Evolutionary conservation across 108 stramenopile genomes (phyloP).

Genomic region (Cyclotella distinguenda): DNA sequence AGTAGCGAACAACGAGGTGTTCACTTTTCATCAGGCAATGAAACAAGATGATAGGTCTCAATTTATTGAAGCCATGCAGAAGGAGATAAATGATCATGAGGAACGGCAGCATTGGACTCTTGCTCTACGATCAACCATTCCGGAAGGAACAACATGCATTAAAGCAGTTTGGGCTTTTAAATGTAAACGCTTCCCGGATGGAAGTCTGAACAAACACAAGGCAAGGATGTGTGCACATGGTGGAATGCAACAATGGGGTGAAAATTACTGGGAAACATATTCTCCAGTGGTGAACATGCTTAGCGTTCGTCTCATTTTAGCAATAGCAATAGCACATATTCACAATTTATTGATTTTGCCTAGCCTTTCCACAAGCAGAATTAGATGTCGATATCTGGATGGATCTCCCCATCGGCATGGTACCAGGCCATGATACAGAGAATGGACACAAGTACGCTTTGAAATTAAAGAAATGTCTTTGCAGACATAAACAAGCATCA

Average conservation of each 20-base stretch:
- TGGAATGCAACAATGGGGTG: conserved; percentile 41
- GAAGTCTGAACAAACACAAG: conserved; percentile 23
- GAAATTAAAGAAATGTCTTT: conserved; percentile 12
- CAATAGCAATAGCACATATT: conserved; percentile 9
- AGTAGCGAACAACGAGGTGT: conserved; percentile 1
- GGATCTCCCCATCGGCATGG: conserved; percentile 29
- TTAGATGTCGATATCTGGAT: conserved; percentile 28
- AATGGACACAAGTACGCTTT: background rate
- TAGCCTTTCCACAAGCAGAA: conserved; percentile 40
- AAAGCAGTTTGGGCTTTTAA: conserved; percentile 18
- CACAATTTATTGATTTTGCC: conserved; percentile 37
- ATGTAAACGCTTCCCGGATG: conserved; percentile 17
- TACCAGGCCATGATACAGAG: background rate
- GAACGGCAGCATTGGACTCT: conserved; percentile 9
- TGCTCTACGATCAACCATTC: conserved; percentile 2
- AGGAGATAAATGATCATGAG: conserved; percentile 7
- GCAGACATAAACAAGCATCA: conserved; percentile 26
- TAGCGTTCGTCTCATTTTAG: conserved; percentile 9
- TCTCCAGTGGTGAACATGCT: conserved; percentile 40
- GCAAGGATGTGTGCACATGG: conserved; percentile 26
- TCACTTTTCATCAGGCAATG: conserved; percentile 1
- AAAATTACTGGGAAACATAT: conserved; percentile 58
- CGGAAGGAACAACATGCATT: conserved; percentile 5
- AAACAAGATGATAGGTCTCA: conserved; percentile 6
- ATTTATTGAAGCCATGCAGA: conserved; percentile 12